Evolutionary conservation across 83 land plant genomes (phyloP), one percentile per base, ranked within the genome.

Genomic region (Picea engelmannii): DNA sequence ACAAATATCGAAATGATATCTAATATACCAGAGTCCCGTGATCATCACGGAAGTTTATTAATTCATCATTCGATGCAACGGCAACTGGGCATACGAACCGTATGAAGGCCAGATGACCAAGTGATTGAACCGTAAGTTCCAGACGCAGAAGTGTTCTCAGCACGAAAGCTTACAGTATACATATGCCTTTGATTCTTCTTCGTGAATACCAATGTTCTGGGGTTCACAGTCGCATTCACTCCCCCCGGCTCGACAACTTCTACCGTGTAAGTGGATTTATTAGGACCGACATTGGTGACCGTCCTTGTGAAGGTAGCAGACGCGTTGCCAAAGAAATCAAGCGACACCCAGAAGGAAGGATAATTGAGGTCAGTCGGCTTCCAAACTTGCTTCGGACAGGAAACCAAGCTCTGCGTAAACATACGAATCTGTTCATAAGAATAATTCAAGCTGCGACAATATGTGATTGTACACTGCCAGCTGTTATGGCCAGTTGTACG

Each of bases 201-300:
- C 31, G 31, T 27, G 31, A 27, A 27, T 0, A 27, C 31, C 31
- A 27, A 27, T 27, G 31, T 27, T 27, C 31, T 27, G 31, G 31
- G 31, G 31, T 27, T 27, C 31, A 27, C 31, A 27, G 31, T 27
- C 31, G 31, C 31, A 27, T 27, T 27, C 31, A 27, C 31, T 27
- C 31, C 31, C 31, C 31, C 31, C 31, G 31, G 31, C 31, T 27
- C 31, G 31, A 27, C 31, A 8, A 94, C 86, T n/a, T 70, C 59
- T 47, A 82, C 88, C 24, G 64, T 6, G 83, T 94, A 94, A 38
- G 80, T 79, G 35, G 92, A 86, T 55, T 84, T 67, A 24, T 90
- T 81, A 25, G 42, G 40, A 4, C 97, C 97, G 62, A 94, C 97
- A 31, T 94, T 94, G 11, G 93, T 92, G 44, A 94, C 40, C 12